Conservation (phyloP, 305 asterid species). For the Fraxinus baroniana region DNA sequence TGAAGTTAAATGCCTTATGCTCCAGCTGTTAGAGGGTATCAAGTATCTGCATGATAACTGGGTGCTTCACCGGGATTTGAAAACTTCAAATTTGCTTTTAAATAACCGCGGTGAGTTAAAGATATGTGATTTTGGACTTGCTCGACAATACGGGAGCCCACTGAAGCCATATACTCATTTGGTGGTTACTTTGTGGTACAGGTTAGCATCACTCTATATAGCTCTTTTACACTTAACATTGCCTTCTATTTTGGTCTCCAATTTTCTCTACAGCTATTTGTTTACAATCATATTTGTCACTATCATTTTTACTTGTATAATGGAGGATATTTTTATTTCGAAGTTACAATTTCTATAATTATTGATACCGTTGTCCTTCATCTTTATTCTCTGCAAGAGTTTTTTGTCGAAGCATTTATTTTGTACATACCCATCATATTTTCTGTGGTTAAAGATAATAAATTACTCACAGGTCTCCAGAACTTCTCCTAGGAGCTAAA, state of each 20-base stretch:
- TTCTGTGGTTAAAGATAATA: not conserved
- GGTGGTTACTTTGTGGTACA: conserved; percentile 97
- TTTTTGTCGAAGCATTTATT: not conserved
- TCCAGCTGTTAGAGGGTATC: conserved; percentile 75
- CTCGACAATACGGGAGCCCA: conserved; percentile 92
- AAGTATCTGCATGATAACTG: conserved; percentile 90
- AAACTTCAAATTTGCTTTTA: conserved; percentile 81
- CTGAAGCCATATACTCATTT: conserved; percentile 85
- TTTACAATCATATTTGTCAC: not conserved
- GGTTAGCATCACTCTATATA: conserved; percentile 42
- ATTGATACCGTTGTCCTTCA: not conserved
- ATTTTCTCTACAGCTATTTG: not conserved
- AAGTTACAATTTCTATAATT: not conserved
- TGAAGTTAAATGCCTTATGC: conserved; percentile 95
- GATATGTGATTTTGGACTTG: conserved; percentile 92
- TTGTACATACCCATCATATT: not conserved
- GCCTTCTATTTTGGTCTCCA: not conserved
- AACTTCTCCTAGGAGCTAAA: conserved; percentile 80
- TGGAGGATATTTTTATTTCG: not conserved
- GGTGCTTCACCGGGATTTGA: conserved; percentile 88
- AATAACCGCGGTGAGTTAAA: conserved; percentile 85
- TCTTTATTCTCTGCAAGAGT: not conserved
- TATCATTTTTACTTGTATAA: not conserved
- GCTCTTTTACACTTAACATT: not conserved
- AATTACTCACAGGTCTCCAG: conserved; percentile 68